phyloP scores from a whole-genome alignment of 75 land plant genomes.

The Selaginella moellendorffii region DNA sequence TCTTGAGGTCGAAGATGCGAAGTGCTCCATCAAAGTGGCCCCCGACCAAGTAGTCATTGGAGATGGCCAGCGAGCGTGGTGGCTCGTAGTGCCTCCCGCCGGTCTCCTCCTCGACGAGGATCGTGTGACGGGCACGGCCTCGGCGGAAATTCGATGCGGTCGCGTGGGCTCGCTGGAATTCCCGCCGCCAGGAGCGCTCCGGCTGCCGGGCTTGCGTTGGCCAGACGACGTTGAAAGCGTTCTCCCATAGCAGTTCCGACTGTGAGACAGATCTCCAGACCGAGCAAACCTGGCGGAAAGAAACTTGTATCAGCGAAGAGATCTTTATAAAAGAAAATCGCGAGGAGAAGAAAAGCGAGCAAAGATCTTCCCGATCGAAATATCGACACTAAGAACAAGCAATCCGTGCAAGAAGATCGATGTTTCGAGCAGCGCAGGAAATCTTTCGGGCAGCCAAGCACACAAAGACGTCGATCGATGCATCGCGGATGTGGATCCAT shows the following conservation, averaged over 20 bases:
- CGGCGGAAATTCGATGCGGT: slow-evolving; percentile 33
- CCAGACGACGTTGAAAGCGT: slow-evolving; percentile 29
- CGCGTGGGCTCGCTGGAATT: slow-evolving; percentile 34
- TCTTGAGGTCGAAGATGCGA: slow-evolving; percentile 34
- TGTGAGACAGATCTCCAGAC: slow-evolving; percentile 41
- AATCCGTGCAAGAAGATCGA: too few species aligned
- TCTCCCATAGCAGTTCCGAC: slow-evolving; percentile 41
- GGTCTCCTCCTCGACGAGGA: slow-evolving; percentile 19
- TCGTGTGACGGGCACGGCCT: slow-evolving; percentile 17
- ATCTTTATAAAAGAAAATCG: not conserved
- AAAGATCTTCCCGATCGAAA: too few species aligned
- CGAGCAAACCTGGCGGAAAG: slow-evolving; percentile 36
- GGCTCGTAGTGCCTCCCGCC: not conserved
- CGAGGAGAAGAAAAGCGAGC: not conserved
- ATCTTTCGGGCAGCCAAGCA: not conserved
- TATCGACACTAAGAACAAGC: too few species aligned
- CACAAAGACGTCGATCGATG: not conserved
- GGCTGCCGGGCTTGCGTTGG: slow-evolving; percentile 3
- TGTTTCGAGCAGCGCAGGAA: too few species aligned
- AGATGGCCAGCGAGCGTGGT: slow-evolving; percentile 37
- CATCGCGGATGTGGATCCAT: not conserved
- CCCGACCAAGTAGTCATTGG: slow-evolving; percentile 31
- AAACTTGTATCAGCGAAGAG: not conserved
- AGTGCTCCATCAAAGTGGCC: slow-evolving; percentile 54
- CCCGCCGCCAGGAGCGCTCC: slow-evolving; percentile 31